Evolutionary conservation across 1,284 basidiomycete genomes (phyloP).

Genomic region (Ustilago trichophora): DNA sequence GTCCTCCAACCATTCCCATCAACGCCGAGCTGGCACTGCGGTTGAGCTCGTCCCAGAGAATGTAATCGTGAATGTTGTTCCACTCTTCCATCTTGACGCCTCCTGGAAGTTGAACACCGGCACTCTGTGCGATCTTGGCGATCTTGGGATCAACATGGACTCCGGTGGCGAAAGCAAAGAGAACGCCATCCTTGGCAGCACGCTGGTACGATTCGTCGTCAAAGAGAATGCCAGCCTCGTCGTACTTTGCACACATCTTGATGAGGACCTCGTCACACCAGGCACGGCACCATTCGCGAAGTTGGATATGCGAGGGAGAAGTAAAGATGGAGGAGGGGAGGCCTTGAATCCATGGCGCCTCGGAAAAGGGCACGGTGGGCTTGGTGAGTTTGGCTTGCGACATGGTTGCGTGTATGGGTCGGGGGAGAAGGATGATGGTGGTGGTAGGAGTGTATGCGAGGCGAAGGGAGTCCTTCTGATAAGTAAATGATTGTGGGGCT

Average conservation of each 20-base stretch:
- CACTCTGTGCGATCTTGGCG: conserved; percentile 38
- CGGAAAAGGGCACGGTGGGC: conserved; percentile 46
- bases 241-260: conserved; percentile 36
- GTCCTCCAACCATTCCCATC: conserved; percentile 46
- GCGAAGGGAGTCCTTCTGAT: too few species aligned
- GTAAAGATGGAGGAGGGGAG: conserved; percentile 50
- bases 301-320: conserved; percentile 32
- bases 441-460: too few species aligned
- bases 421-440: too few species aligned
- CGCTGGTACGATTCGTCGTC: conserved; percentile 44
- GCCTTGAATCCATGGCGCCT: conserved; percentile 52
- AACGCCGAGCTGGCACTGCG: conserved; percentile 36
- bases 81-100: conserved; percentile 50
- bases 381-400: conserved; percentile 31
- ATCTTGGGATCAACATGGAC: conserved; percentile 45
- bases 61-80: conserved; percentile 60
- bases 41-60: conserved; percentile 57
- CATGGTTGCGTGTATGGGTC: too few species aligned
- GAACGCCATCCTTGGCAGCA: conserved; percentile 54
- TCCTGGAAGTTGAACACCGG: conserved; percentile 38
- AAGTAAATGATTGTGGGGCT: too few species aligned
- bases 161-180: conserved; percentile 51
- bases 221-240: conserved; percentile 33
- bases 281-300: conserved; percentile 45
- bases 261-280: conserved; percentile 48